Percentiles rank a stretch among this genome's conserved stretches.
Evolutionary conservation across 306 rosid genomes (phyloP).

Genomic region (Gynostemma pentaphyllum): DNA sequence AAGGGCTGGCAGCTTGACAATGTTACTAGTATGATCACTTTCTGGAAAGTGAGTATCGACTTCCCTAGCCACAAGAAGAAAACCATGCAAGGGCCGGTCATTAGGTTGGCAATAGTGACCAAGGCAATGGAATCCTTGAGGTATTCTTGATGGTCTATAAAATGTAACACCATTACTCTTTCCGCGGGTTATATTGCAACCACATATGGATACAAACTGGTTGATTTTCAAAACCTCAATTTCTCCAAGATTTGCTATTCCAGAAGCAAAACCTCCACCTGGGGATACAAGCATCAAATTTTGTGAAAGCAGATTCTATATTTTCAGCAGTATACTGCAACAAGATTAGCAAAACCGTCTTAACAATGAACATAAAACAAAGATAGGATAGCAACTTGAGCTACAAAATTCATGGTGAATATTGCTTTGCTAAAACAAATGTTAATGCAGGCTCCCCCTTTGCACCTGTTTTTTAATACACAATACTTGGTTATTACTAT

Average conservation of each 20-base stretch:
- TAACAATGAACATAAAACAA: not conserved
- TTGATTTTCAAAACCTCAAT: constrained; percentile 51
- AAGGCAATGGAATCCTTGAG: constrained; percentile 57
- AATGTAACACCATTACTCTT: constrained; percentile 37
- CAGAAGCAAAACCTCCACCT: constrained; percentile 73
- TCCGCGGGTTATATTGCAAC: constrained; percentile 24
- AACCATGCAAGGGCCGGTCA: constrained; percentile 49
- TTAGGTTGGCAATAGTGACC: constrained; percentile 73
- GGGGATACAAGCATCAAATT: constrained; percentile 2
- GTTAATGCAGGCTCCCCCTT: too few species aligned
- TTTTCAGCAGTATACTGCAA: not conserved
- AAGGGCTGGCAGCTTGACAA: constrained; percentile 37
- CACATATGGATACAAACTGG: constrained; percentile 52
- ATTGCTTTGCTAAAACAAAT: too few species aligned
- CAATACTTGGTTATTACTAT: too few species aligned
- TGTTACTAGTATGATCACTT: constrained; percentile 10
- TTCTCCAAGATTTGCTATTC: constrained; percentile 58
- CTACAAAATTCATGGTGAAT: too few species aligned
- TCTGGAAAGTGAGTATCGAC: constrained; percentile 20
- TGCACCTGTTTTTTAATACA: too few species aligned
- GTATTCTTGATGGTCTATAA: constrained; percentile 57
- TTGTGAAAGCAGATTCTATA: not conserved
- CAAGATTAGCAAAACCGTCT: not conserved
- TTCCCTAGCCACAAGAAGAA: constrained; percentile 64
- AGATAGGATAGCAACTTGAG: too few species aligned